Evolutionary conservation across 257 asterid species (phyloP).

Genomic region (Euphrasia confusa): DNA sequence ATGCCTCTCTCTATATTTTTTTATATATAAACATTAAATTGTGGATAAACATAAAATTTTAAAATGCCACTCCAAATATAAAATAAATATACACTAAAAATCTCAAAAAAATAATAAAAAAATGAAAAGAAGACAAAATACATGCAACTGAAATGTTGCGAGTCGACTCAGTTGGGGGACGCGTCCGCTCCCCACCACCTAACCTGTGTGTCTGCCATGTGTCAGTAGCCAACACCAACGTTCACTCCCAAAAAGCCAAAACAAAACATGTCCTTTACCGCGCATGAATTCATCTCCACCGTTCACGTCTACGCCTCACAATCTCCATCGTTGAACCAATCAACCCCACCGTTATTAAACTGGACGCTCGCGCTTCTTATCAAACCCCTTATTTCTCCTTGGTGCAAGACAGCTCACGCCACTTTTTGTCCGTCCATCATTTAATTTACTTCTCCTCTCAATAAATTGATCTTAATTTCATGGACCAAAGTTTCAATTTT

Average conservation of each 20-base stretch:
- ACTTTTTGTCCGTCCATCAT: neutral
- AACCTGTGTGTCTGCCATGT: conserved; percentile 1
- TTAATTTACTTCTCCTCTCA: neutral
- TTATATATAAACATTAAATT: too few species aligned
- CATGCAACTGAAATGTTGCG: neutral
- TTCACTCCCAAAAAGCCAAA: neutral
- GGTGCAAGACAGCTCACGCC: conserved; percentile 5
- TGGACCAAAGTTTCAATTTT: neutral
- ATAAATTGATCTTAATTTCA: neutral
- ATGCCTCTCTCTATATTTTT: too few species aligned
- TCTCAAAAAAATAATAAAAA: neutral
- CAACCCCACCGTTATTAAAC: neutral
- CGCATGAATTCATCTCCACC: conserved; percentile 12
- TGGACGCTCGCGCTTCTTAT: conserved; percentile 7
- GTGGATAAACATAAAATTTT: too few species aligned
- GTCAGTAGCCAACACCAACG: conserved; percentile 17
- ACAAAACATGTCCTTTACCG: neutral
- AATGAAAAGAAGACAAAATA: conserved; percentile 19
- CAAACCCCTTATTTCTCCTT: neutral
- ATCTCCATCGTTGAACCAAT: neutral
- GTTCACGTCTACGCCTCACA: conserved; percentile 7
- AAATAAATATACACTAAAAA: neutral
- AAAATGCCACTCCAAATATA: neutral
- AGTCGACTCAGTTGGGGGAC: conserved; percentile 18
- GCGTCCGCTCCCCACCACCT: conserved; percentile 12